A percentile compares a stretch with the other conserved stretches of the same genome.
Evolutionary conservation across 2,329 filamentous ascomycete species (phyloP).

Genomic region (Talaromyces sp.): DNA sequence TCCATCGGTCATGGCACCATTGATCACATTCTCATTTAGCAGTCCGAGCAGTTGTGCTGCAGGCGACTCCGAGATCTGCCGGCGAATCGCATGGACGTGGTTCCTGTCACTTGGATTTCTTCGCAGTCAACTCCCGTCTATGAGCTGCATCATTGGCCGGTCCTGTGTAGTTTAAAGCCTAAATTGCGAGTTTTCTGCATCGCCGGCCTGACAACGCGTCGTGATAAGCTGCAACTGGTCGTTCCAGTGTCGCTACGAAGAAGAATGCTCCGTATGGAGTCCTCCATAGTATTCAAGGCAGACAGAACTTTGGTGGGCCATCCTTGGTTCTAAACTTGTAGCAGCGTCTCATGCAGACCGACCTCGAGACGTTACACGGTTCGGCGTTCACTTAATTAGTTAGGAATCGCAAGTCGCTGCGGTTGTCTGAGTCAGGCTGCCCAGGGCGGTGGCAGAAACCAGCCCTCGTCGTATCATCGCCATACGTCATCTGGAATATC

Average conservation of each 20-base stretch:
- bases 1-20: no score
- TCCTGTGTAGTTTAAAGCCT: background rate
- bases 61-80: background rate
- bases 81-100: background rate
- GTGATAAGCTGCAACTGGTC: background rate
- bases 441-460: conserved; percentile 8
- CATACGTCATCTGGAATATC: background rate
- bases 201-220: background rate
- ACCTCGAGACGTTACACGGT: no score
- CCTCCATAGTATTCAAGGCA: no score
- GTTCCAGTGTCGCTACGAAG: background rate
- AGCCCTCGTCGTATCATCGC: conserved; percentile 2
- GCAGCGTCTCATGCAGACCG: no score
- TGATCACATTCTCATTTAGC: background rate
- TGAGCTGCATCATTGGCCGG: background rate
- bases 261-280: background rate
- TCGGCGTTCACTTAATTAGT: no score
- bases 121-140: background rate
- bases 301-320: no score
- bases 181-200: background rate
- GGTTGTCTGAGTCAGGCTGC: background rate
- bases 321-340: no score
- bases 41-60: background rate
- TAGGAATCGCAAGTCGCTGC: background rate
- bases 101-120: background rate